Evolutionary conservation across 176 grass and related monocot genomes (phyloP).

Genomic region (Cocos nucifera): DNA sequence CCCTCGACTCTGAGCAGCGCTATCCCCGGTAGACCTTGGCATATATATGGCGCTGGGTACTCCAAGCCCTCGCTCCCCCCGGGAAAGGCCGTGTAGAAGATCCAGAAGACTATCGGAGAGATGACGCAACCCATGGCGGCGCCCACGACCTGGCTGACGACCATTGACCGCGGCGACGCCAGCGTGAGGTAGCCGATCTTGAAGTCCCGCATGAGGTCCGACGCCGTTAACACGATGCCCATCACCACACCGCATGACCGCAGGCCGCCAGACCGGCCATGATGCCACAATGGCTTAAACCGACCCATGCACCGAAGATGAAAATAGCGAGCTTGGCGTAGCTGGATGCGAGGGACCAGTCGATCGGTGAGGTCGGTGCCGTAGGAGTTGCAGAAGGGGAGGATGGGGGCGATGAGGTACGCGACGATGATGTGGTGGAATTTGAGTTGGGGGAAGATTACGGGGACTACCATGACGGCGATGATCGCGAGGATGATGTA

Average conservation of each 20-base stretch:
- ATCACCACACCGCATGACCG: slow-evolving; percentile 45
- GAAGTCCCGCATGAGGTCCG: slow-evolving; percentile 65
- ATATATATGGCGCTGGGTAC: slow-evolving; percentile 56
- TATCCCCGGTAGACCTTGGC: slow-evolving; percentile 51
- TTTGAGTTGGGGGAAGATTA: slow-evolving; percentile 31
- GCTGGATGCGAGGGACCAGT: slow-evolving; percentile 54
- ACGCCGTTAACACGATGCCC: slow-evolving; percentile 57
- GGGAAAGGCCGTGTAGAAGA: slow-evolving; percentile 48
- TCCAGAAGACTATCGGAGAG: slow-evolving; percentile 49
- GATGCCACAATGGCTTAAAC: slow-evolving; percentile 10
- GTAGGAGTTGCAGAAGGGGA: slow-evolving; percentile 40
- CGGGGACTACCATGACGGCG: background rate
- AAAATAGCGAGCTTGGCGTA: slow-evolving; percentile 28
- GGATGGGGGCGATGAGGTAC: slow-evolving; percentile 8
- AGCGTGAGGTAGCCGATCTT: slow-evolving; percentile 56
- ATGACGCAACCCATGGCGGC: slow-evolving; percentile 41
- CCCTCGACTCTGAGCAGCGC: slow-evolving; percentile 39
- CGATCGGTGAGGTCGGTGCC: slow-evolving; percentile 44
- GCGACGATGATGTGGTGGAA: slow-evolving; percentile 26
- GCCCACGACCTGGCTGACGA: slow-evolving; percentile 41
- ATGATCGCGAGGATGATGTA: slow-evolving; percentile 20
- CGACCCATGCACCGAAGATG: slow-evolving; percentile 24
- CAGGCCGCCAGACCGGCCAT: slow-evolving; percentile 45
- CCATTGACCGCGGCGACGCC: slow-evolving; percentile 37
- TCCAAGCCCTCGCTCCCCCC: background rate